A percentile compares a stretch with the other conserved stretches of the same genome.
These are phyloP conservation scores for Monosporascus sp. DNA, from an alignment of 2,329 filamentous ascomycete genomes.

Conservation along the genomic window DNA sequence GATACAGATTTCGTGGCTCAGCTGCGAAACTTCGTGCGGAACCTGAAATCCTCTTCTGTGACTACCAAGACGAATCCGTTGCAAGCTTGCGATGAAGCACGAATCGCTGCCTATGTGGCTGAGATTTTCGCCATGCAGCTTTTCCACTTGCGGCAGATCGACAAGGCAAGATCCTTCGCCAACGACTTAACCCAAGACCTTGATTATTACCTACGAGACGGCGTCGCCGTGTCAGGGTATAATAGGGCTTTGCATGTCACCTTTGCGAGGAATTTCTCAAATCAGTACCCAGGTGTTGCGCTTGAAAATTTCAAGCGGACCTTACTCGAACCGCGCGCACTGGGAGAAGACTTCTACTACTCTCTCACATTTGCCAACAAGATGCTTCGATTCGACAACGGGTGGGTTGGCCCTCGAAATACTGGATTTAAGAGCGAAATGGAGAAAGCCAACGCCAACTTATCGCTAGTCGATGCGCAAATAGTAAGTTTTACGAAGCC, in stretches of 20 bases:
- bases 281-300: slow-evolving; percentile 67
- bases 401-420: slow-evolving; percentile 66
- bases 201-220: slow-evolving; percentile 74
- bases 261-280: slow-evolving; percentile 77
- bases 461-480: slow-evolving; percentile 90
- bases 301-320: slow-evolving; percentile 80
- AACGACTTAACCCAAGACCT: slow-evolving; percentile 70
- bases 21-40: slow-evolving; percentile 65
- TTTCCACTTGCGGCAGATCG: slow-evolving; percentile 76
- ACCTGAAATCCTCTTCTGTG: slow-evolving; percentile 47
- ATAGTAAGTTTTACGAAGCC: slow-evolving; percentile 51
- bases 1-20: slow-evolving; percentile 69
- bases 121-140: slow-evolving; percentile 90
- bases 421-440: slow-evolving; percentile 81
- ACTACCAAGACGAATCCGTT: slow-evolving; percentile 51
- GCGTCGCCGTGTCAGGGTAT: slow-evolving; percentile 73
- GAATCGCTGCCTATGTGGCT: slow-evolving; percentile 75
- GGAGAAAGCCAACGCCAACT: slow-evolving; percentile 79
- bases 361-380: slow-evolving; percentile 69
- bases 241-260: slow-evolving; percentile 84
- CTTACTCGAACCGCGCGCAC: slow-evolving; percentile 54
- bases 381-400: slow-evolving; percentile 71
- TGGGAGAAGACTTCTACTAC: slow-evolving; percentile 81
- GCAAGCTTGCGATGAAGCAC: slow-evolving; percentile 57
- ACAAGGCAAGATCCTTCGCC: slow-evolving; percentile 60